phyloP scores from a whole-genome alignment of 441 rosid genomes.

The Viola pubescens region DNA sequence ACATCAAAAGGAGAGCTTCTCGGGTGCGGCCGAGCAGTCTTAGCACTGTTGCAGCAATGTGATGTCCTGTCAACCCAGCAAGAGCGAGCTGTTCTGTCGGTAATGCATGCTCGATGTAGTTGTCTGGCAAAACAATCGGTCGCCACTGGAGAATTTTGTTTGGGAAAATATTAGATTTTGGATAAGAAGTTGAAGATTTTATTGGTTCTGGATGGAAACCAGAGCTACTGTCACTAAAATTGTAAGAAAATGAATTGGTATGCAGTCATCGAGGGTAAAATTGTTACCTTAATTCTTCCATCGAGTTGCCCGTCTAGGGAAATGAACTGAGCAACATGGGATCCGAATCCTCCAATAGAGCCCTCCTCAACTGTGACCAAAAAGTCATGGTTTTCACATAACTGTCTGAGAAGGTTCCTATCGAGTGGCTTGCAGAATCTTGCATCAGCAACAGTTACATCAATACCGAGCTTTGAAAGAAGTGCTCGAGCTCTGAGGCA shows the following conservation, averaged over 20 bases:
- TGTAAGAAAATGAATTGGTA: not conserved
- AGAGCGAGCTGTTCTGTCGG: conserved; percentile 68
- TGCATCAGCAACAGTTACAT: conserved; percentile 89
- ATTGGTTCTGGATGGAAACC: not conserved
- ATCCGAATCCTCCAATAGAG: conserved; percentile 81
- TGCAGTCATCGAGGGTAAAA: not conserved
- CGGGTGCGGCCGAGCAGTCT: conserved; percentile 77
- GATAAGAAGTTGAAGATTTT: not conserved
- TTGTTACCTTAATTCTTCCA: conserved; percentile 58
- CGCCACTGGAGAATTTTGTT: conserved; percentile 57
- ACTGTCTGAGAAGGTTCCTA: conserved; percentile 57
- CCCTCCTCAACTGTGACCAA: conserved; percentile 91
- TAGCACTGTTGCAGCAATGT: conserved; percentile 78
- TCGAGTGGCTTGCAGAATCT: conserved; percentile 96
- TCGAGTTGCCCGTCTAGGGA: conserved; percentile 86
- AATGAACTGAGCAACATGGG: conserved; percentile 82
- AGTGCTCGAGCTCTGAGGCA: conserved; percentile 77
- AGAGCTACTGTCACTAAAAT: not conserved
- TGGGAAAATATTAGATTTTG: conserved; percentile 1
- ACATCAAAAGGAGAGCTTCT: conserved; percentile 78
- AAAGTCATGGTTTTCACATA: conserved; percentile 57
- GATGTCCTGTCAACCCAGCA: conserved; percentile 85
- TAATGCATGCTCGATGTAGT: conserved; percentile 63
- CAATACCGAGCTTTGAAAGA: conserved; percentile 66
- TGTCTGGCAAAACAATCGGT: conserved; percentile 80